phyloP scores from a whole-genome alignment of 2,329 filamentous ascomycete genomes.

The Zymoseptoria tritici region DNA sequence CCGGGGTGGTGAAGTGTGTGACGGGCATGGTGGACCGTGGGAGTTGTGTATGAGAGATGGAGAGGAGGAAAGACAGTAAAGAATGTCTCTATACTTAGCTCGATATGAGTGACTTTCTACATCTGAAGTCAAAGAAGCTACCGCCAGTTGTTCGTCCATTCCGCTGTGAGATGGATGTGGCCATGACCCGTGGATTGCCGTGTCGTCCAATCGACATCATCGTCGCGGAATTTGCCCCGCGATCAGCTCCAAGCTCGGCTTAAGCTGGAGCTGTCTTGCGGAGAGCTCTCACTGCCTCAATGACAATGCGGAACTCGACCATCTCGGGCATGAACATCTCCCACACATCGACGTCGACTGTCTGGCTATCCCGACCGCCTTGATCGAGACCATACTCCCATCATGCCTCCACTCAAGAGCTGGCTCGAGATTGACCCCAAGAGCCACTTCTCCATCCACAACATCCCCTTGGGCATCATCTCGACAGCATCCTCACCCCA shows the following conservation, averaged over 20 bases:
- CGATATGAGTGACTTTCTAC: background rate
- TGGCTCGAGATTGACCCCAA: slow-evolving; percentile 54
- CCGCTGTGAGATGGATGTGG: background rate
- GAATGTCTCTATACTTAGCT: background rate
- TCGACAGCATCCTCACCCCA: slow-evolving; percentile 50
- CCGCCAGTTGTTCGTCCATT: background rate
- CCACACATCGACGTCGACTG: background rate
- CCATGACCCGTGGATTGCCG: background rate
- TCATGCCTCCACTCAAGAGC: slow-evolving; percentile 36
- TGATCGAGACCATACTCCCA: background rate
- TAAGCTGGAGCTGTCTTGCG: background rate
- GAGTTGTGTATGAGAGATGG: background rate
- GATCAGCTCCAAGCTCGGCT: background rate
- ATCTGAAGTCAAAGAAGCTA: background rate
- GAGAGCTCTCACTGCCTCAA: background rate
- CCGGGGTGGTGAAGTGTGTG: slow-evolving; percentile 54
- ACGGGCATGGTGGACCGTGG: slow-evolving; percentile 48
- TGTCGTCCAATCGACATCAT: background rate
- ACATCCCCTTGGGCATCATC: slow-evolving; percentile 79
- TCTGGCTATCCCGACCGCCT: background rate
- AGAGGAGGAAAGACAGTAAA: background rate
- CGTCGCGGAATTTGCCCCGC: background rate
- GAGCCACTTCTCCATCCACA: slow-evolving; percentile 67
- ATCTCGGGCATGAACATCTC: background rate
- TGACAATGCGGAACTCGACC: background rate